Evolutionary conservation across 2,329 filamentous ascomycete genomes (phyloP).

Genomic region (Zasmidium cellare): DNA sequence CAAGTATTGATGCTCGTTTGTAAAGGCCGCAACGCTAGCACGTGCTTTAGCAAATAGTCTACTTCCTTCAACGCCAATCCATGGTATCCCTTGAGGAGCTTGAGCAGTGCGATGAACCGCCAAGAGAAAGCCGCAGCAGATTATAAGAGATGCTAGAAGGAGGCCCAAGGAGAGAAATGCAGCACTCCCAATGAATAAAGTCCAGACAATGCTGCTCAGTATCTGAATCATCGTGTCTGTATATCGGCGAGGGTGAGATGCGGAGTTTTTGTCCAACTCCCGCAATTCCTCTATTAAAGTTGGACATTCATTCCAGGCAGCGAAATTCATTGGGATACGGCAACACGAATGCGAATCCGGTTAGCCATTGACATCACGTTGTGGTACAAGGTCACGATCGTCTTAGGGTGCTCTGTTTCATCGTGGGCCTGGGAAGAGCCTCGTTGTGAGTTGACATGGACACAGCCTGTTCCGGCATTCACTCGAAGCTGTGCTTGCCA

Average conservation of each 20-base stretch:
- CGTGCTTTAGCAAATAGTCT: slow-evolving; percentile 8
- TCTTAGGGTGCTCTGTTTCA: too few relatives aligned
- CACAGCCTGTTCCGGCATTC: too few relatives aligned
- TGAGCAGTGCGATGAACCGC: not conserved
- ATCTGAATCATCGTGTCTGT: too few relatives aligned
- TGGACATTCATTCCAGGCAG: not conserved
- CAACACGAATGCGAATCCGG: not conserved
- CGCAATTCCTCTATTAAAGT: too few relatives aligned
- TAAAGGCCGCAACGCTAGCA: not conserved
- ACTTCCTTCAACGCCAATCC: slow-evolving; percentile 9
- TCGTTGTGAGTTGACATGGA: too few relatives aligned
- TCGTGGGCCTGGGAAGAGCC: too few relatives aligned
- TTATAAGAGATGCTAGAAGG: not conserved
- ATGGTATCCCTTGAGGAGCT: slow-evolving; percentile 4
- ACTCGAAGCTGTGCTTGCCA: too few relatives aligned
- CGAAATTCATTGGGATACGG: not conserved
- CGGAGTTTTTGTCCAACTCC: too few relatives aligned
- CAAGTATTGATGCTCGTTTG: not conserved
- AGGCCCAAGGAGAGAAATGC: not conserved
- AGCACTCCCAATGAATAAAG: too few relatives aligned
- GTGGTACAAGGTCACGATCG: not conserved
- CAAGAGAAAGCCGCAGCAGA: not conserved
- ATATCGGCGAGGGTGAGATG: too few relatives aligned
- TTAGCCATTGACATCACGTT: not conserved
- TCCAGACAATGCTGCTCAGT: too few relatives aligned